Conservation (phyloP, 306 rosid genomes). For the Lathyrus sativus region DNA sequence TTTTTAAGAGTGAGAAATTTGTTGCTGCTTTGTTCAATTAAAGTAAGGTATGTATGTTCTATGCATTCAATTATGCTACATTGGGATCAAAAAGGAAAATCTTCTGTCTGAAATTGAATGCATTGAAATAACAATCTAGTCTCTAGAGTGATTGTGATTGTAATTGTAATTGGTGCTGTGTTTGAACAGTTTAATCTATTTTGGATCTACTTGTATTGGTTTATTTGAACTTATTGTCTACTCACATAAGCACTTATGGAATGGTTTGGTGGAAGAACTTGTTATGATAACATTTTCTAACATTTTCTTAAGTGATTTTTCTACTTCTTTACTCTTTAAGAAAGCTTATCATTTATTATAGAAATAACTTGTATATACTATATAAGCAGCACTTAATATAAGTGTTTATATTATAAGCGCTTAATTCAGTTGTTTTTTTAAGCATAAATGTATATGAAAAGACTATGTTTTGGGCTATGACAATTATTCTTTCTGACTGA, state of each 20-base stretch:
- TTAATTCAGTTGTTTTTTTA: neutral
- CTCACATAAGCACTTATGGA: neutral
- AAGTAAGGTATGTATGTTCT: neutral
- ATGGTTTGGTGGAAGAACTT: neutral
- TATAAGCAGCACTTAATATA: neutral
- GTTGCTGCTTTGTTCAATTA: slow-evolving; percentile 19
- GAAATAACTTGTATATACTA: neutral
- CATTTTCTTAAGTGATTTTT: neutral
- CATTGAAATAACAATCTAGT: slow-evolving; percentile 7
- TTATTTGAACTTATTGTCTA: neutral
- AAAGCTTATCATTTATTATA: neutral
- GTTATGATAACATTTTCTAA: neutral
- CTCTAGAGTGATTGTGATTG: neutral
- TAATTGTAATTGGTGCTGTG: neutral
- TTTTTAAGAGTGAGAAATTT: neutral
- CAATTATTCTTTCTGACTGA: neutral
- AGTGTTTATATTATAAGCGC: neutral
- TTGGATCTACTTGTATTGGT: neutral
- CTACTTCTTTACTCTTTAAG: neutral
- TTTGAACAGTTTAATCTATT: neutral
- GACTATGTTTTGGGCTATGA: neutral
- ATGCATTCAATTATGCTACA: neutral
- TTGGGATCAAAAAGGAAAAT: slow-evolving; percentile 14
- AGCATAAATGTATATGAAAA: neutral
- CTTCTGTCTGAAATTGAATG: neutral